Evolutionary conservation across 139 green algal genomes (phyloP).

Genomic region (Parachlorella kessleri): DNA sequence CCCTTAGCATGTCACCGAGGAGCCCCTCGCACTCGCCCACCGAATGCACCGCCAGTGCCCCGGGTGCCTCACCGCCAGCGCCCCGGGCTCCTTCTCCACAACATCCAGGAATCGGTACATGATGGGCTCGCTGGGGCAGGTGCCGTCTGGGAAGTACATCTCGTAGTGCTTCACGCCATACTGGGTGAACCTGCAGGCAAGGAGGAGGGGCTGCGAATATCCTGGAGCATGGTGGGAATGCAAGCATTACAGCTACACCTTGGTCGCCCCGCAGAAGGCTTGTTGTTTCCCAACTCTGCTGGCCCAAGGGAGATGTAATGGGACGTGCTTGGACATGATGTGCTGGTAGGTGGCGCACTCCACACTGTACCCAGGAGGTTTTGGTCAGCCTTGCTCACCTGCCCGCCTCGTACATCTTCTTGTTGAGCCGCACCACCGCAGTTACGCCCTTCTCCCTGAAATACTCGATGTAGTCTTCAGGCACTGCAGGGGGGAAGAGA

Average conservation of each 20-base stretch:
- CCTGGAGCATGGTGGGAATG: too few relatives aligned
- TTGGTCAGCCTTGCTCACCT: constrained; percentile 28
- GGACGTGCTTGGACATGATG: too few relatives aligned
- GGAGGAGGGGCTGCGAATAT: too few relatives aligned
- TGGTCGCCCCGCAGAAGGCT: too few relatives aligned
- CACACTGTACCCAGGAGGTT: too few relatives aligned
- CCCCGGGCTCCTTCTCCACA: constrained; percentile 71
- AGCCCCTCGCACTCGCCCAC: neutral
- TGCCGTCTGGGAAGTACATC: constrained; percentile 94
- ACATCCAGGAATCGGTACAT: constrained; percentile 79
- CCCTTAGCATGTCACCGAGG: too few relatives aligned
- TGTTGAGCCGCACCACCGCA: constrained; percentile 89
- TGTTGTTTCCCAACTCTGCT: too few relatives aligned
- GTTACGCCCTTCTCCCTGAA: constrained; percentile 68
- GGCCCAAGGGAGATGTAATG: too few relatives aligned
- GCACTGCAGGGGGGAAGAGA: constrained; percentile 41
- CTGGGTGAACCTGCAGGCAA: constrained; percentile 62
- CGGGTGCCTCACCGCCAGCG: constrained; percentile 46
- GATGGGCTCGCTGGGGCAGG: constrained; percentile 79
- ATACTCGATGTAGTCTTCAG: constrained; percentile 91
- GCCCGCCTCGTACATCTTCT: constrained; percentile 86
- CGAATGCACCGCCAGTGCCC: neutral
- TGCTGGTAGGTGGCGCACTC: too few relatives aligned
- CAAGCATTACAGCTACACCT: too few relatives aligned
- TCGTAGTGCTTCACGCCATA: constrained; percentile 86